Evolutionary conservation across 495 filamentous ascomycete species (phyloP), one percentile per base, ranked within the genome.

Genomic region (Friedmanniomyces endolithicus): DNA sequence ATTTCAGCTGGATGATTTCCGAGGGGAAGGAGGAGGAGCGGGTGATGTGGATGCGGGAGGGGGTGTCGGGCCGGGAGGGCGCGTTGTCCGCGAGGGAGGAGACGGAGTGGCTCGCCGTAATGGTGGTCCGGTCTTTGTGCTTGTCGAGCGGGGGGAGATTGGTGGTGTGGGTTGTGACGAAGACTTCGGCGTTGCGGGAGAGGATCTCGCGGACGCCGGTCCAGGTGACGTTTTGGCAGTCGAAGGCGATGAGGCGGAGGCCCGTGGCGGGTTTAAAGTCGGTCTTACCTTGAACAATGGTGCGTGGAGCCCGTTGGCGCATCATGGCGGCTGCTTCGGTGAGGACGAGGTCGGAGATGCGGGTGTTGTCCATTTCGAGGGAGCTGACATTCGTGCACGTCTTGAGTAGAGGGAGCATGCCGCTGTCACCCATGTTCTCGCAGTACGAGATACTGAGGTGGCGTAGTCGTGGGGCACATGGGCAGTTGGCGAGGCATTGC

Each of bases 301-400:
- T 69, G 50, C 80, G 77, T 14, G 78, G 60, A 23, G 72, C 75
- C 24, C 90, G 85, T 48, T 76, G 70, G 29, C 85, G 78, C 9
- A 95, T 74, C 64, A 83, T 83, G 25, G 75, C 73, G 23, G 89
- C 86, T 0, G 90, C 90, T 72, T 95, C 92, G 58, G 82, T 79
- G 14, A 98, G 79, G n/a, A 85, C 80, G 6, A 94, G 75, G 60
- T 98, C 88, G 39, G 85, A 87, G 52, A 95, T 77, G 45, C 86
- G 82, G 1, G 92, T 98, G 67, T 97, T 97, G 68, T 98, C 92
- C 81, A 96, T 86, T 43, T 88, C 86, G 12, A 94, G 74, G 46
- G 74, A 85, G 39, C 71, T 70, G 14, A 97, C 75, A 17, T 71
- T 74, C 0, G 75, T 72, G 67, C 89, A 95, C 46, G 72, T 74